These are phyloP conservation scores for Sicyos baderoa DNA, from an alignment of 306 rosid genomes.

Conservation along the genomic window DNA sequence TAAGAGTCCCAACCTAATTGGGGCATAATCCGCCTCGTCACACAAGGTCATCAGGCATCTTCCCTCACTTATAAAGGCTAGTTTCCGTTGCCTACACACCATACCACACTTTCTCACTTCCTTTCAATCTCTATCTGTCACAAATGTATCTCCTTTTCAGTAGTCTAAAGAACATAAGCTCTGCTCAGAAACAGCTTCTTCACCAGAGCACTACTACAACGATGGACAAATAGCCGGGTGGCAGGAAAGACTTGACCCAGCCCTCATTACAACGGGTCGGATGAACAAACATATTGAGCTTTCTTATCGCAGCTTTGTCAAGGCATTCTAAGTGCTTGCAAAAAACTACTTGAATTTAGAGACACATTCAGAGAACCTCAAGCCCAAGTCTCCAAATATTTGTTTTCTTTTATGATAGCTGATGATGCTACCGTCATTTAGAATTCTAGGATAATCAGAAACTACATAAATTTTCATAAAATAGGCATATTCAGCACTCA, in stretches of 20 bases:
- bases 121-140: no score
- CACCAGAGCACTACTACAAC: no score
- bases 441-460: background rate
- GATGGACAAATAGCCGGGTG: no score
- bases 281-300: slow-evolving; percentile 86
- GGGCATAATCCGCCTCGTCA: no score
- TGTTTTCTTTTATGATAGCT: slow-evolving; percentile 3
- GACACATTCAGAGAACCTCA: slow-evolving; percentile 54
- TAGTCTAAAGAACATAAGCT: no score
- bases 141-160: no score
- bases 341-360: slow-evolving; percentile 57
- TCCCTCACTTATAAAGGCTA: no score
- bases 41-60: no score
- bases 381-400: slow-evolving; percentile 38
- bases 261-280: slow-evolving; percentile 71
- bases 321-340: slow-evolving; percentile 64
- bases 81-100: no score
- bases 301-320: slow-evolving; percentile 59
- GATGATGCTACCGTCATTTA: background rate
- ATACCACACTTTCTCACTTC: no score
- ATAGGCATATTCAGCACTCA: background rate
- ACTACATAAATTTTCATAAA: background rate
- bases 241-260: slow-evolving; percentile 79
- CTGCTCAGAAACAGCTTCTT: no score
- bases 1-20: no score